These are phyloP conservation scores for Neurospora terricola DNA, from an alignment of 495 filamentous ascomycete genomes.

Conservation along the genomic window DNA sequence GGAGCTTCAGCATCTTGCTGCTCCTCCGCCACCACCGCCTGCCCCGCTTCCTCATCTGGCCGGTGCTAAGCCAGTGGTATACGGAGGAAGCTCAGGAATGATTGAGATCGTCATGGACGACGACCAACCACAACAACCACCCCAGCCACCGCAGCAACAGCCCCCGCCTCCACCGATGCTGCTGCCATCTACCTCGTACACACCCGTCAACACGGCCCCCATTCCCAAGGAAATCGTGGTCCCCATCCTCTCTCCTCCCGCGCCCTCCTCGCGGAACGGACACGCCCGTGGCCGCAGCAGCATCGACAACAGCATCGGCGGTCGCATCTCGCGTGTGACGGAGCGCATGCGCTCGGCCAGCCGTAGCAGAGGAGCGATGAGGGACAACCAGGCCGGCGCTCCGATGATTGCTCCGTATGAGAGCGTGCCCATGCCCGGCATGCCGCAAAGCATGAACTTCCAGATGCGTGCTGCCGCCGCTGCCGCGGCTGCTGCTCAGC, in stretches of 20 bases:
- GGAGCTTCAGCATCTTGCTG: slow-evolving; percentile 76
- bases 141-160: slow-evolving; percentile 1
- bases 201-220: slow-evolving; percentile 11
- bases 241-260: slow-evolving; percentile 26
- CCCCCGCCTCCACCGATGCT: slow-evolving; percentile 9
- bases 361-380: slow-evolving; percentile 26
- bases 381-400: slow-evolving; percentile 26
- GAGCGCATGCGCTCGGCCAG: slow-evolving; percentile 60
- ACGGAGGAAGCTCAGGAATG: slow-evolving; percentile 45
- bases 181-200: slow-evolving; percentile 6
- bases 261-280: slow-evolving; percentile 32
- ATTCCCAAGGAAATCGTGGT: slow-evolving; percentile 5
- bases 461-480: slow-evolving; percentile 12
- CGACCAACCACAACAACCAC: slow-evolving; percentile 26
- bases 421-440: slow-evolving; percentile 35
- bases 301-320: slow-evolving; percentile 46
- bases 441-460: slow-evolving; percentile 3
- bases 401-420: slow-evolving; percentile 45
- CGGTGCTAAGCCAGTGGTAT: slow-evolving; percentile 23
- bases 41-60: slow-evolving; percentile 39
- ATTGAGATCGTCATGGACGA: slow-evolving; percentile 72
- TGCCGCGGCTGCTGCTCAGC: slow-evolving; percentile 14
- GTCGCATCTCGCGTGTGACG: slow-evolving; percentile 55
- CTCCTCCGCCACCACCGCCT: slow-evolving; percentile 56
- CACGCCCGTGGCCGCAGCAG: slow-evolving; percentile 59